Base-by-base conservation (phyloP, 345 rosid genomes). In the Rhodomyrtus tomentosa region DNA sequence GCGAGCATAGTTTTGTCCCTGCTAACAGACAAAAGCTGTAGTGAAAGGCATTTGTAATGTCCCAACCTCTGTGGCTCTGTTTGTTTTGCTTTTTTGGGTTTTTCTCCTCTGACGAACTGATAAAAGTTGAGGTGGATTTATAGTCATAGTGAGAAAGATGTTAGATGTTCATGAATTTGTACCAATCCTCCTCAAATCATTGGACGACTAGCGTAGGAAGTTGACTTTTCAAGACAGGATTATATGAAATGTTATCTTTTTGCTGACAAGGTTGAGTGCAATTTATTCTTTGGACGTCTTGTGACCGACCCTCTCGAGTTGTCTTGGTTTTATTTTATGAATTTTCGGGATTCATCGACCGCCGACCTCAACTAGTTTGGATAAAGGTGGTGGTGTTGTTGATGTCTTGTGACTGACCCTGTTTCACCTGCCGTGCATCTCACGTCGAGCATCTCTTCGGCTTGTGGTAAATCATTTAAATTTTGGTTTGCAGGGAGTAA, bases 401-500 rank as follows among this genome's bases (percentile, higher is more conserved):
- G n/a, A n/a, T 62, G 76, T 62, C 42, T 32, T 62, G 3, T 62
- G 24, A 42, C 3, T 24, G 0, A 32, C 42, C 76, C 45, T 9
- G 25, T 68, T 68, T 36, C 25, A 0, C 79, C 25, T 68, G 79
- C 45, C 10, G 25, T 68, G 79, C 40, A 5, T 68, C 79, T 20
- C 20, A 68, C 36, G 45, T 68, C 13, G 0, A 36, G 79, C 55
- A 32, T 68, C 79, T 36, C 45, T 68, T 68, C 40, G 20, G 79
- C 45, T 68, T 68, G 79, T 36, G 50, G 52, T 21, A 54, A 74
- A 14, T 36, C 79, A 24, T 20, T 42, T 85, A 38, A 18, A 74
- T 21, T 83, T 50, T 73, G 83, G 83, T 82, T 85, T 84, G n/a
- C 84, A 94, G 95, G 96, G 93, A 73, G 88, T 92, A 80, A 94